phyloP scores from a whole-genome alignment of 2,329 filamentous ascomycete species.

The Xylaria sp. region DNA sequence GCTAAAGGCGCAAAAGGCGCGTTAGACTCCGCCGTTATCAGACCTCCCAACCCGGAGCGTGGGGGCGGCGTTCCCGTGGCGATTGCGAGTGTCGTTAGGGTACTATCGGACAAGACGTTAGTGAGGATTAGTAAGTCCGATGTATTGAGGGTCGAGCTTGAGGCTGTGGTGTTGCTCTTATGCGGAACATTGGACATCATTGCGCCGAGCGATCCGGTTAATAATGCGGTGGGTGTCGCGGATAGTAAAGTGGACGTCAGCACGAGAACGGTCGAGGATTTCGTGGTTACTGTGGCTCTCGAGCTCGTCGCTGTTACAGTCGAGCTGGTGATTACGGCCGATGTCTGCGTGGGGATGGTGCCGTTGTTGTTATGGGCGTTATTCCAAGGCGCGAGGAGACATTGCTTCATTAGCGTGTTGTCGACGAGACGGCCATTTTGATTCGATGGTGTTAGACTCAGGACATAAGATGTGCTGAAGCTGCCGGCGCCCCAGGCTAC shows the following conservation, averaged over 20 bases:
- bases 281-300: constrained; percentile 10
- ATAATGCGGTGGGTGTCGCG: constrained; percentile 19
- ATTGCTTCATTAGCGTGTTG: constrained; percentile 57
- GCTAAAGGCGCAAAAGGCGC: constrained; percentile 5
- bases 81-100: constrained; percentile 16
- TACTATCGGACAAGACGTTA: constrained; percentile 9
- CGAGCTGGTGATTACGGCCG: neutral
- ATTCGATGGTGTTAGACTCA: constrained; percentile 57
- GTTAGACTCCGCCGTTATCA: constrained; percentile 12
- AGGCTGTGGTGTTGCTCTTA: constrained; percentile 16
- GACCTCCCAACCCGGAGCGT: constrained; percentile 15
- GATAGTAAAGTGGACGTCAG: constrained; percentile 19
- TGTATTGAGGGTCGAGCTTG: constrained; percentile 11
- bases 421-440: constrained; percentile 51
- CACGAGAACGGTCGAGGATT: constrained; percentile 5
- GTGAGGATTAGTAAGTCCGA: constrained; percentile 30
- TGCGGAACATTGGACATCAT: neutral
- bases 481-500: constrained; percentile 61
- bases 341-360: constrained; percentile 18
- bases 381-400: constrained; percentile 54
- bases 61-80: constrained; percentile 31
- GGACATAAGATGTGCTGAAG: constrained; percentile 56
- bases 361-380: constrained; percentile 33
- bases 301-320: neutral
- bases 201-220: constrained; percentile 15